Conservation (phyloP, 2,329 filamentous ascomycete species). For the Amauroascus verrucosus region DNA sequence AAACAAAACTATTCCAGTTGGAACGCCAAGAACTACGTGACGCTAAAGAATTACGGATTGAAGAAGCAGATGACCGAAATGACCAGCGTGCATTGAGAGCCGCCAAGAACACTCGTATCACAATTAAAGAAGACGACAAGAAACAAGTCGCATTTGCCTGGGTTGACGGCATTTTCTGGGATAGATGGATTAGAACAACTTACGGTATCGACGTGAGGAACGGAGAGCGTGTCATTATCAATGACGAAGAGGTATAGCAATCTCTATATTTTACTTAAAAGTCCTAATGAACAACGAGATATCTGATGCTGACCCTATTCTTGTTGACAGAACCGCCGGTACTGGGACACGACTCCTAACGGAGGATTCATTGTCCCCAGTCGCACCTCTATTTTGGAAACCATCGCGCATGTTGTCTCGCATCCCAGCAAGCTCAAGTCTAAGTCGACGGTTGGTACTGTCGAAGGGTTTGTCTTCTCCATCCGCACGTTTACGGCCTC, state of each 20-base stretch:
- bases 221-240: slow-evolving; percentile 88
- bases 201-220: slow-evolving; percentile 80
- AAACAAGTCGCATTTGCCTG: slow-evolving; percentile 92
- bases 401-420: slow-evolving; percentile 45
- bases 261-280: background rate
- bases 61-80: slow-evolving; percentile 87
- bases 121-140: slow-evolving; percentile 75
- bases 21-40: slow-evolving; percentile 89
- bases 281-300: background rate
- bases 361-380: slow-evolving; percentile 84
- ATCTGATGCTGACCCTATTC: background rate
- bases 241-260: slow-evolving; percentile 81
- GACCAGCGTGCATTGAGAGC: slow-evolving; percentile 77
- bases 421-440: slow-evolving; percentile 40
- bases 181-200: slow-evolving; percentile 89
- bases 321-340: slow-evolving; percentile 62
- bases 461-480: slow-evolving; percentile 40
- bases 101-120: slow-evolving; percentile 84
- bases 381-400: slow-evolving; percentile 83
- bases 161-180: slow-evolving; percentile 96
- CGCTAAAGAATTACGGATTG: slow-evolving; percentile 86
- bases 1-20: slow-evolving; percentile 80
- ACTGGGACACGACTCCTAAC: slow-evolving; percentile 86
- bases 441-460: slow-evolving; percentile 41
- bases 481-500: slow-evolving; percentile 34